Evolutionary conservation across 2,329 filamentous ascomycete species (phyloP), one percentile per base, ranked within the genome.

Genomic region (Colletotrichum eremochloae): DNA sequence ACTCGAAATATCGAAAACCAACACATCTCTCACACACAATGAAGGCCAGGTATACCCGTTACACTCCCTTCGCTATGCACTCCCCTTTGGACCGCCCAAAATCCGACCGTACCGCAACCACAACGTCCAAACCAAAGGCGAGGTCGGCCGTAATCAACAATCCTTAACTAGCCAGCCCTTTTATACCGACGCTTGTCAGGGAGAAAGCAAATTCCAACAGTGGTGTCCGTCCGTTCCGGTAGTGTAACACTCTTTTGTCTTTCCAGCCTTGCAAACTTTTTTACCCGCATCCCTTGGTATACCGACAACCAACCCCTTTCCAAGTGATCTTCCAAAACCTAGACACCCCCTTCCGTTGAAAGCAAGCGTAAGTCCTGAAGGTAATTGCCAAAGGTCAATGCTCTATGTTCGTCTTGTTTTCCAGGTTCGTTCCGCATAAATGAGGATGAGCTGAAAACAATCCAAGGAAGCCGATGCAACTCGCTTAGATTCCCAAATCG

Each of bases 1-100:
- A 64, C 31, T 52, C 36, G 58, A 67, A 67, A 63, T 56, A 67
- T 67, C 71, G 67, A 63, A 71, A 73, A 66, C 33, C 57, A 50
- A 67, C 66, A 71, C 58, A 24, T 67, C 66, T 67, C 63, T 78
- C 80, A 79, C 80, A 79, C 80, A 80, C 79, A 78, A 78, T 78
- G 80, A 81, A 78, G 79, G 78, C 80, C 66, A 81, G 78, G 75
- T 79, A 80, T 79, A 80, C 77, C 81, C 78, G 78, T 80, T 76
- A 82, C 81, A 81, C 82, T 81, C 81, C 81, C 80, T 80, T 82
- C 82, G 82, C 82, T 84, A 84, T 84, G 82, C 82, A 83, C 71
- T 73, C 68, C 67, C 62, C 69, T 63, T 61, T 67, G 71, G 67
- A 73, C 67, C 71, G 42, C 67, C 71, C 71, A 66, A 66, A 71